phyloP scores from a whole-genome alignment of 1,284 basidiomycete species.

The Pyrrhoderma noxium region DNA sequence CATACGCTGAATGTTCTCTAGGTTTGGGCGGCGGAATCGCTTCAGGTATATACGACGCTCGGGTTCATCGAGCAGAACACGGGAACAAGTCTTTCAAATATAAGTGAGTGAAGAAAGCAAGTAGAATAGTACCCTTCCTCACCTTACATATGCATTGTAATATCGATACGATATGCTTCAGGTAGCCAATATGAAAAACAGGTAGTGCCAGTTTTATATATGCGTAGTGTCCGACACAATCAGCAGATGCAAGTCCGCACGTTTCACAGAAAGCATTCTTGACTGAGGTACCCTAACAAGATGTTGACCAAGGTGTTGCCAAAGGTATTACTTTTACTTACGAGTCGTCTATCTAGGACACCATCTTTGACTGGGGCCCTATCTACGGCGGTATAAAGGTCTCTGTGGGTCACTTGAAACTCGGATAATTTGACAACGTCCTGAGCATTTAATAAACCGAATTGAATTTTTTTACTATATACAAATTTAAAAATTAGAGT shows the following conservation, averaged over 20 bases:
- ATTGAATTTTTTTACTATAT: constrained; percentile 86
- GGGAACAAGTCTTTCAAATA: constrained; percentile 74
- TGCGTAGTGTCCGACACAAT: constrained; percentile 97
- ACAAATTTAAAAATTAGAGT: constrained; percentile 3
- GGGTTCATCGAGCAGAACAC: constrained; percentile 86
- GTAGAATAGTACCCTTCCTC: constrained; percentile 19
- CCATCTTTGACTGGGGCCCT: constrained; percentile 85
- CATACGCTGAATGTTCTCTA: constrained; percentile 93
- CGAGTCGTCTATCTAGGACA: constrained; percentile 83
- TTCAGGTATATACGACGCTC: constrained; percentile 82
- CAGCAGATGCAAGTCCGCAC: constrained; percentile 86
- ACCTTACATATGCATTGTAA: constrained; percentile 97
- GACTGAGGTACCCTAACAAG: constrained; percentile 82
- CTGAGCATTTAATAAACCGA: constrained; percentile 85
- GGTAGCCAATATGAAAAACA: constrained; percentile 97
- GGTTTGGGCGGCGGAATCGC: constrained; percentile 81
- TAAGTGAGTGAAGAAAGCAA: neutral
- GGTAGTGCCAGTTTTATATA: constrained; percentile 96
- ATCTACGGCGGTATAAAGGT: constrained; percentile 79
- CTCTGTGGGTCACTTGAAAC: constrained; percentile 88
- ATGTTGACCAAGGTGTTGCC: constrained; percentile 9
- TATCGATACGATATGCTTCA: constrained; percentile 91
- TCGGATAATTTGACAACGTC: constrained; percentile 92
- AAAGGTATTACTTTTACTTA: constrained; percentile 31
- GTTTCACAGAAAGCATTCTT: constrained; percentile 93